These are phyloP conservation scores for Mycocentrospora acerina DNA, from an alignment of 2,329 filamentous ascomycete species.

Conservation along the genomic window DNA sequence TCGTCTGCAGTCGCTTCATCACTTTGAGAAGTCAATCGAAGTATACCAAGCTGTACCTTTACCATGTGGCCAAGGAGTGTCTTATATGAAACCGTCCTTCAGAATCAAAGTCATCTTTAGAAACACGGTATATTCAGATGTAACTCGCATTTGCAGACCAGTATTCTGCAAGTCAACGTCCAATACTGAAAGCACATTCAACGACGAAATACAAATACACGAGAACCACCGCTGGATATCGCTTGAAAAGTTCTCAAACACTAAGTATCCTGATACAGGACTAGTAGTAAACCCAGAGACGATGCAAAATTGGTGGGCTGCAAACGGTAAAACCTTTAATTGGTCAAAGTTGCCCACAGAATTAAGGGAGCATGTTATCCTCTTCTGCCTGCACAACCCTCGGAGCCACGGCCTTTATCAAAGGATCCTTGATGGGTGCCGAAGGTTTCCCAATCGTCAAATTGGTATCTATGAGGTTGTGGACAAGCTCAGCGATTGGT, in stretches of 20 bases:
- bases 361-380: constrained; percentile 26
- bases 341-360: constrained; percentile 28
- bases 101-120: constrained; percentile 9
- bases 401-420: background rate
- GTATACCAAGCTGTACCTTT: constrained; percentile 3
- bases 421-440: background rate
- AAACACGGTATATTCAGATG: background rate
- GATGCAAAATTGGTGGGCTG: constrained; percentile 22
- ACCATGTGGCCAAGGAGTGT: background rate
- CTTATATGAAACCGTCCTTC: background rate
- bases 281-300: background rate
- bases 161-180: no score
- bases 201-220: no score
- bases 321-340: constrained; percentile 27
- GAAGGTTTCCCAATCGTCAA: background rate
- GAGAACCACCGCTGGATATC: no score
- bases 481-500: constrained; percentile 18
- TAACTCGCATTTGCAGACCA: no score
- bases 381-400: constrained; percentile 17
- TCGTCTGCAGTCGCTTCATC: constrained; percentile 7
- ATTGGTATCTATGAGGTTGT: constrained; percentile 17
- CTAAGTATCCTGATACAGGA: constrained; percentile 3
- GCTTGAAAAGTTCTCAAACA: constrained; percentile 8
- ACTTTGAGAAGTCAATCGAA: constrained; percentile 5
- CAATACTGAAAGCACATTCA: no score